phyloP scores from a whole-genome alignment of 306 rosid genomes.

The Castanopsis chinensis region DNA sequence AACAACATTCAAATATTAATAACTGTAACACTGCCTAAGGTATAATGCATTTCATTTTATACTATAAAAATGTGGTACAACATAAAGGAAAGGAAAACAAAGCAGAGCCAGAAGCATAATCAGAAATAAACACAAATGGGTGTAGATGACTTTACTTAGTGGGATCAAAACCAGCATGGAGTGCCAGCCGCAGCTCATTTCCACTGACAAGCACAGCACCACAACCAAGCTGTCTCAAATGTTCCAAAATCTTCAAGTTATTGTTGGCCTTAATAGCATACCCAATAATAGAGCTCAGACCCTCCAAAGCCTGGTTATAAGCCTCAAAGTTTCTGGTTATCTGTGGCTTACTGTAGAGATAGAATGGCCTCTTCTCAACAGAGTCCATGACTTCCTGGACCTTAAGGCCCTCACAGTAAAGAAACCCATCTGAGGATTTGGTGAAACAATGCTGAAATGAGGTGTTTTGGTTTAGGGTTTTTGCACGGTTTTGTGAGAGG shows the following conservation, averaged over 20 bases:
- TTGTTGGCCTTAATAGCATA: slow-evolving; percentile 95
- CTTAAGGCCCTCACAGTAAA: slow-evolving; percentile 61
- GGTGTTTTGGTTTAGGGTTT: slow-evolving; percentile 31
- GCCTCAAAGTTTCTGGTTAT: slow-evolving; percentile 82
- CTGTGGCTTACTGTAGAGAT: slow-evolving; percentile 86
- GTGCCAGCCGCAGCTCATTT: slow-evolving; percentile 81
- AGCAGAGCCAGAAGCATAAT: neutral
- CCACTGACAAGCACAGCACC: slow-evolving; percentile 99
- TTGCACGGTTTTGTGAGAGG: slow-evolving; percentile 52
- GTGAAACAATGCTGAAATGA: slow-evolving; percentile 69
- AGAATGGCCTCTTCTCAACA: slow-evolving; percentile 85
- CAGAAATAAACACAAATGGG: neutral
- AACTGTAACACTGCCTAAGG: neutral
- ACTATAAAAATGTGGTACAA: neutral
- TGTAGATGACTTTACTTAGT: slow-evolving; percentile 43
- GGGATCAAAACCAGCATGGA: slow-evolving; percentile 84
- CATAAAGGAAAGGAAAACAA: neutral
- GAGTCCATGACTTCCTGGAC: slow-evolving; percentile 86
- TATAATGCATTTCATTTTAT: neutral
- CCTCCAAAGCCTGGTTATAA: slow-evolving; percentile 76
- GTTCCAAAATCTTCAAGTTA: slow-evolving; percentile 83
- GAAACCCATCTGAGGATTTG: slow-evolving; percentile 79
- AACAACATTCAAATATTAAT: neutral
- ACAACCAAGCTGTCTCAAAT: slow-evolving; percentile 78
- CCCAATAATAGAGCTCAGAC: slow-evolving; percentile 68